A percentile compares a stretch with the other conserved stretches of the same genome.
Evolutionary conservation across 495 filamentous ascomycete species (phyloP).

Genomic region (Immersiella caudata): DNA sequence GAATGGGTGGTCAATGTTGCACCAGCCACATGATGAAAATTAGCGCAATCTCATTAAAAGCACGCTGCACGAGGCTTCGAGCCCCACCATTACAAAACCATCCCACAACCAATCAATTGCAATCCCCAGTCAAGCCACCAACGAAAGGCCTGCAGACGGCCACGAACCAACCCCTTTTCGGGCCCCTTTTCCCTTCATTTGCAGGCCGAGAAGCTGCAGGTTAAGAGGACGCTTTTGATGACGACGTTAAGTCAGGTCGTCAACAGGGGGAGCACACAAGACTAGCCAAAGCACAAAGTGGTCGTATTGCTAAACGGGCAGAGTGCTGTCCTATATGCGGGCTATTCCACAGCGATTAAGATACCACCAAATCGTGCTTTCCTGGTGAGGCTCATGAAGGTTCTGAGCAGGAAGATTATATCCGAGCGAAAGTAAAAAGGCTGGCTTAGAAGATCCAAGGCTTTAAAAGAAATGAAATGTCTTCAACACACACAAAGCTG

Average conservation of each 20-base stretch:
- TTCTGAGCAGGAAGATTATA: background rate
- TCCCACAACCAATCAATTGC: background rate
- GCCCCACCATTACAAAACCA: background rate
- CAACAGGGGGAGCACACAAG: background rate
- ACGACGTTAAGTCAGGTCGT: background rate
- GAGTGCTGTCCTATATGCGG: background rate
- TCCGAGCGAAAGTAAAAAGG: conserved; percentile 1
- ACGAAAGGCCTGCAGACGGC: conserved; percentile 1
- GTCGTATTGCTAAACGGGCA: background rate
- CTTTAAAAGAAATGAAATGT: background rate
- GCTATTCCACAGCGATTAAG: background rate
- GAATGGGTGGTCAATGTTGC: background rate
- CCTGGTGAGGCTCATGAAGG: background rate
- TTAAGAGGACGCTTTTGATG: background rate
- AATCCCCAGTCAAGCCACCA: background rate
- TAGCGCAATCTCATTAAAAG: background rate
- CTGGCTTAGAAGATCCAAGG: background rate
- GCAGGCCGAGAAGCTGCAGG: background rate
- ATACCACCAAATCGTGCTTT: background rate
- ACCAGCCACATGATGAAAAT: background rate
- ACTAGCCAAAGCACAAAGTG: background rate
- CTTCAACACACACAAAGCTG: background rate
- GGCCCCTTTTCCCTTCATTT: background rate
- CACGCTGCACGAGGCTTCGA: background rate
- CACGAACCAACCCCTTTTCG: background rate